Base-by-base conservation (phyloP, 106 monocot genomes). In the Xerophyta viscosa region DNA sequence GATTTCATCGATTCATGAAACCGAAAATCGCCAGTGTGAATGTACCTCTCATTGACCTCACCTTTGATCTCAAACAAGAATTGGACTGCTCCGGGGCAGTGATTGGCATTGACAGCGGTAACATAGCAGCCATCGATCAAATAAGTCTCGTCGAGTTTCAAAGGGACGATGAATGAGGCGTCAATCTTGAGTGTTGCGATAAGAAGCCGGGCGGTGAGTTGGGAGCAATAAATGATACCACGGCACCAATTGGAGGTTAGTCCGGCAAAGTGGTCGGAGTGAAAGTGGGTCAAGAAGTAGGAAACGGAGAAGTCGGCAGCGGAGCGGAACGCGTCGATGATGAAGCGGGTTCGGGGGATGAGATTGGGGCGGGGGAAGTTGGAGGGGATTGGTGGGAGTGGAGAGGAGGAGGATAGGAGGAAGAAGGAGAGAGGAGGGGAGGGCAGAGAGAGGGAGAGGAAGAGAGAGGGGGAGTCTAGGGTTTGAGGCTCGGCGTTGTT, bases 211-310 rank as follows among this genome's bases (percentile, higher is more conserved):
- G 78, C 71, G 36, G 96, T 96, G 62, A 54, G 31, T 18, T 73
- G 67, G 49, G 96, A 89, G 77, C 89, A 96, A 33, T 70, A 96
- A 53, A 89, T 56, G 30, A 96, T 42, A 31, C 96, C 96, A 2
- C 58, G 52, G 58, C 58, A 69, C 96, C 96, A 96, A 15, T 41
- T 46, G 17, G 81, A 61, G 50, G 27, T 42, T 15, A 96, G 70
- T 20, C 96, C 88, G 8, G 67, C 31, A 73, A 85, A 96, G 65
- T 96, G 96, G 52, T 96, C 96, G 37, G 89, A 81, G 57, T 96
- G 96, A 75, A 85, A 96, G 56, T 89, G 96, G 53, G 96, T 76
- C 27, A 96, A 77, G 59, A 96, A 96, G 82, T 96, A 96, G 30
- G 85, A 85, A 50, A 79, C 67, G 24, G 96, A 89, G 70, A 85